Evolutionary conservation across 352 stramenopile genomes (phyloP).

Genomic region (Sclerospora graminicola): DNA sequence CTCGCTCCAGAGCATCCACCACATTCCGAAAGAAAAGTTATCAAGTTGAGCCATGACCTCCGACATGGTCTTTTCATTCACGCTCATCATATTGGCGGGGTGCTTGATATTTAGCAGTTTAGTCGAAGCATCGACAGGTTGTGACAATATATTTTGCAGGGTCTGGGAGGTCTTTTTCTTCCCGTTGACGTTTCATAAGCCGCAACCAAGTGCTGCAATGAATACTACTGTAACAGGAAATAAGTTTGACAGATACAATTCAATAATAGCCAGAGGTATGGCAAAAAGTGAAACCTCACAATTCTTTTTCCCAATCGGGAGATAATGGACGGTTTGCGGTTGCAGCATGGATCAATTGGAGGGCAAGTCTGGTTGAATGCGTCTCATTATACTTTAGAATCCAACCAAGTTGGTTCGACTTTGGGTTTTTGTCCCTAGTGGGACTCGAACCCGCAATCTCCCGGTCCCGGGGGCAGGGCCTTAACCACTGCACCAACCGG

Average conservation of each 20-base stretch:
- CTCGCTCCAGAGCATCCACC: conserved; percentile 13
- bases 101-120: conserved; percentile 4
- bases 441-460: too few species aligned
- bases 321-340: too few species aligned
- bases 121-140: not conserved
- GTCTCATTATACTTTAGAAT: too few species aligned
- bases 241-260: not conserved
- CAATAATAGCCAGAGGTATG: too few species aligned
- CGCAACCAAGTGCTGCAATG: conserved; percentile 22
- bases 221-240: not conserved
- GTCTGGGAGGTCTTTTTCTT: conserved; percentile 4
- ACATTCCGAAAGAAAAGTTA: conserved; percentile 22
- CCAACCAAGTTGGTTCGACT: too few species aligned
- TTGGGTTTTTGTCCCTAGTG: too few species aligned
- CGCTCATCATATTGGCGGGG: conserved; percentile 10
- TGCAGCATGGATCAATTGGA: too few species aligned
- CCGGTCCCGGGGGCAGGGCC: too few species aligned
- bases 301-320: conserved; percentile 13
- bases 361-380: too few species aligned
- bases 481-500: too few species aligned
- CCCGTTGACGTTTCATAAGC: conserved; percentile 23
- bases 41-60: conserved; percentile 15
- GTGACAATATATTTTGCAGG: conserved; percentile 8
- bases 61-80: conserved; percentile 13
- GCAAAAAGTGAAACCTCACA: conserved; percentile 9